phyloP scores from a whole-genome alignment of 768 basidiomycete species.

The Lepiota subincarnata region DNA sequence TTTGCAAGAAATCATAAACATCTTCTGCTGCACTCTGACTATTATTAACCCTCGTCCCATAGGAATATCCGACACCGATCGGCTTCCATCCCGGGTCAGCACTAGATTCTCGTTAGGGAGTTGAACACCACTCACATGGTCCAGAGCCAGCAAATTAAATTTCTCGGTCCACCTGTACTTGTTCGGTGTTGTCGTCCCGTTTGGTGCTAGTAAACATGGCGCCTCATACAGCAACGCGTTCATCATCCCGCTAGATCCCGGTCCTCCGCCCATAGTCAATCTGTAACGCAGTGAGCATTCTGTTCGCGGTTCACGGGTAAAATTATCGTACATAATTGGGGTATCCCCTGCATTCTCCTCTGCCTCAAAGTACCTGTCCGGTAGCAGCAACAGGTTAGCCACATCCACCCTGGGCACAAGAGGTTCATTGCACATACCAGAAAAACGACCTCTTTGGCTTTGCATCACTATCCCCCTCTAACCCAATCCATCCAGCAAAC shows the following conservation, averaged over 20 bases:
- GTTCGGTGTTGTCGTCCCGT: slow-evolving; percentile 20
- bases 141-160: slow-evolving; percentile 22
- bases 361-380: slow-evolving; percentile 28
- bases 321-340: slow-evolving; percentile 25
- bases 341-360: slow-evolving; percentile 23
- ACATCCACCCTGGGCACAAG: not conserved
- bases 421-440: slow-evolving; percentile 9
- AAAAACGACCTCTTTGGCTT: slow-evolving; percentile 21
- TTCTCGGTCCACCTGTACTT: slow-evolving; percentile 23
- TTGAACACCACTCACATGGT: slow-evolving; percentile 17
- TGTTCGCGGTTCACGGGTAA: not conserved
- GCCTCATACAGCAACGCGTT: slow-evolving; percentile 25
- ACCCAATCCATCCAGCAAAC: slow-evolving; percentile 23
- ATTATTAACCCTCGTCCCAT: slow-evolving; percentile 28
- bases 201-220: slow-evolving; percentile 19
- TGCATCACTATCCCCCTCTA: slow-evolving; percentile 23
- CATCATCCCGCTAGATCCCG: slow-evolving; percentile 26
- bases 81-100: slow-evolving; percentile 18
- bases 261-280: slow-evolving; percentile 32
- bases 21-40: slow-evolving; percentile 27
- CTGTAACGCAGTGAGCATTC: slow-evolving; percentile 11
- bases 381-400: slow-evolving; percentile 9
- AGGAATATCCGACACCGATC: slow-evolving; percentile 30
- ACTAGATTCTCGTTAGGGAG: not conserved
- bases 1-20: slow-evolving; percentile 33